Conservation (phyloP, 1,139 yeast genomes). For the Suhomyces yuchorum region DNA sequence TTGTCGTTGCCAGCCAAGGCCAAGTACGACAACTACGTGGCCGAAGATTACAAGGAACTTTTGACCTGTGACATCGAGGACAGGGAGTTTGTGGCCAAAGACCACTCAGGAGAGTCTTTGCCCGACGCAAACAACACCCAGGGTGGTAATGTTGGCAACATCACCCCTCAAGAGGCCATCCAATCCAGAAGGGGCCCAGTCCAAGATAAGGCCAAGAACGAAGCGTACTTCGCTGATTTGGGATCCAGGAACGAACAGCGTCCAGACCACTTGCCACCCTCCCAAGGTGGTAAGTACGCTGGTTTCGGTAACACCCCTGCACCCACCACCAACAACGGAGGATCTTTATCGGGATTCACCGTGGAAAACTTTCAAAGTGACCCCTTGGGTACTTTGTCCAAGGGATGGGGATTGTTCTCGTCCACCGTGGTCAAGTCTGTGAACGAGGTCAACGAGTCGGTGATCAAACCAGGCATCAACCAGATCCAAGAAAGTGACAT, state of each 20-base stretch:
- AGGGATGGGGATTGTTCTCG: constrained; percentile 94
- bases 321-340: constrained; percentile 34
- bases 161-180: constrained; percentile 34
- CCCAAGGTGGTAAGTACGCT: constrained; percentile 89
- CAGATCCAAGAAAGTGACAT: constrained; percentile 81
- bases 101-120: constrained; percentile 55
- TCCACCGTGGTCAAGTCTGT: constrained; percentile 80
- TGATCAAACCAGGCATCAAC: constrained; percentile 84
- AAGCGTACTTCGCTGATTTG: constrained; percentile 76
- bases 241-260: constrained; percentile 73
- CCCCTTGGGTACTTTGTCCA: constrained; percentile 84
- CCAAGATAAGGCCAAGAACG: constrained; percentile 62
- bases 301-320: constrained; percentile 88
- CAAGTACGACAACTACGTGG: constrained; percentile 86
- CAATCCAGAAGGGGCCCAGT: constrained; percentile 45
- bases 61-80: constrained; percentile 78
- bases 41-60: constrained; percentile 90
- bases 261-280: constrained; percentile 83
- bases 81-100: constrained; percentile 65
- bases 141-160: constrained; percentile 21
- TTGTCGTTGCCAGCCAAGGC: constrained; percentile 60
- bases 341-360: constrained; percentile 57
- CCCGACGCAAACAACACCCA: constrained; percentile 30
- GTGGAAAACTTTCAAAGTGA: constrained; percentile 79
- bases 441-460: constrained; percentile 81